Conservation (phyloP, 2,329 filamentous ascomycete species). For the Sporothrix brunneoviolacea region DNA sequence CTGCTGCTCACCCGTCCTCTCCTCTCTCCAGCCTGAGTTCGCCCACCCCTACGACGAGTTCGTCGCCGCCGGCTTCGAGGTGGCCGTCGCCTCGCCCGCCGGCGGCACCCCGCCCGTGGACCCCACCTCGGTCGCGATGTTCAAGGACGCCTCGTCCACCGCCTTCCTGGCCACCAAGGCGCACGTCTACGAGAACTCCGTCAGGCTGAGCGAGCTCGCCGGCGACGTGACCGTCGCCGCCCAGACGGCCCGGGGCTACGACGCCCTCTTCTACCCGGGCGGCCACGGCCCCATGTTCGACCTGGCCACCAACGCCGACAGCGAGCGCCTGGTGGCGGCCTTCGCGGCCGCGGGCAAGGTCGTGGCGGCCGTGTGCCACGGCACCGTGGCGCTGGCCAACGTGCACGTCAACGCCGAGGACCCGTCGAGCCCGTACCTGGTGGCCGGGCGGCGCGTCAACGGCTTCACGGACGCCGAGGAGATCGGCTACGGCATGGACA, state of each 20-base stretch:
- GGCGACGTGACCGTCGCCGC: slow-evolving; percentile 30
- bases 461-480: slow-evolving; percentile 55
- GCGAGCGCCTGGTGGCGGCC: slow-evolving; percentile 53
- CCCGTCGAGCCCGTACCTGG: slow-evolving; percentile 33
- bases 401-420: slow-evolving; percentile 42
- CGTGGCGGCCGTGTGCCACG: slow-evolving; percentile 63
- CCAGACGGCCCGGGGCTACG: slow-evolving; percentile 22
- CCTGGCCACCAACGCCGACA: slow-evolving; percentile 49
- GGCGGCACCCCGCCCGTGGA: slow-evolving; percentile 58
- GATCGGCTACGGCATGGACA: slow-evolving; percentile 33
- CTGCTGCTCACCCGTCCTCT: background rate
- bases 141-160: slow-evolving; percentile 47
- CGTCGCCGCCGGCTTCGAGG: slow-evolving; percentile 39
- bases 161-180: slow-evolving; percentile 51
- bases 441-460: slow-evolving; percentile 52
- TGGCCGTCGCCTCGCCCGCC: slow-evolving; percentile 55
- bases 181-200: slow-evolving; percentile 57
- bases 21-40: slow-evolving; percentile 45
- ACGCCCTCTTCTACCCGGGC: slow-evolving; percentile 31
- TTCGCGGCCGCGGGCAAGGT: slow-evolving; percentile 57
- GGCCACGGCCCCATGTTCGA: slow-evolving; percentile 63
- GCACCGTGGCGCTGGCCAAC: slow-evolving; percentile 55
- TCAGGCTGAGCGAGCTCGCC: slow-evolving; percentile 48
- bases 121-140: slow-evolving; percentile 48
- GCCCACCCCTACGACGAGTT: slow-evolving; percentile 59